Evolutionary conservation across 352 stramenopile species (phyloP).

Genomic region (Pythium apleroticum): DNA sequence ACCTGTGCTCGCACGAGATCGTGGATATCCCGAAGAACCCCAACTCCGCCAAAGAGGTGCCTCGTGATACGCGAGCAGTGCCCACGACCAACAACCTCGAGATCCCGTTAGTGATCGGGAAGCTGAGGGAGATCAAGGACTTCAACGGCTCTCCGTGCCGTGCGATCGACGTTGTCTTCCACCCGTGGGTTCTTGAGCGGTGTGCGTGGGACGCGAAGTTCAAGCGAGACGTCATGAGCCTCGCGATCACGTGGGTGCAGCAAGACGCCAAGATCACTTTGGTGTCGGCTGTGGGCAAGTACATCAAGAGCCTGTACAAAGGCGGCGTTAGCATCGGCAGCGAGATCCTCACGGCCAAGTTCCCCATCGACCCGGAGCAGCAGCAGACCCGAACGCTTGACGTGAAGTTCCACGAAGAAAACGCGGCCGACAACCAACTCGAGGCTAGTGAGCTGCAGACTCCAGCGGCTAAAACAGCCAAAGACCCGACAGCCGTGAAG

Average conservation of each 20-base stretch:
- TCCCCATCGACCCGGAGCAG: slow-evolving; percentile 50
- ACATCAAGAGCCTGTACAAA: slow-evolving; percentile 88
- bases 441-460: slow-evolving; percentile 1
- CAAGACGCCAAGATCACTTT: slow-evolving; percentile 47
- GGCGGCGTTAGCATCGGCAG: slow-evolving; percentile 50
- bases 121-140: slow-evolving; percentile 52
- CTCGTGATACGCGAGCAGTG: slow-evolving; percentile 53
- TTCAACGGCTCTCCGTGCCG: slow-evolving; percentile 40
- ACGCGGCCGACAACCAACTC: slow-evolving; percentile 7
- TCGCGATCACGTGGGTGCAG: slow-evolving; percentile 79
- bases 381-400: slow-evolving; percentile 26
- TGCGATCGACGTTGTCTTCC: slow-evolving; percentile 75
- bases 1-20: slow-evolving; percentile 70
- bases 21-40: slow-evolving; percentile 78
- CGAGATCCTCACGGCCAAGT: slow-evolving; percentile 81
- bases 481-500: slow-evolving; percentile 8
- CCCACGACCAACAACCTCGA: slow-evolving; percentile 74
- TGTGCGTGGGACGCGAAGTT: slow-evolving; percentile 76
- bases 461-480: slow-evolving; percentile 1
- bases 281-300: slow-evolving; percentile 48
- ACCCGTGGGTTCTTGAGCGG: slow-evolving; percentile 75
- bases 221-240: slow-evolving; percentile 79
- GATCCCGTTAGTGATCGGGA: slow-evolving; percentile 71
- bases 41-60: slow-evolving; percentile 61
- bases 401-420: slow-evolving; percentile 14